Evolutionary conservation across 305 asterid genomes (phyloP), one percentile per base, ranked within the genome.

Genomic region (Fraxinus paxiana): DNA sequence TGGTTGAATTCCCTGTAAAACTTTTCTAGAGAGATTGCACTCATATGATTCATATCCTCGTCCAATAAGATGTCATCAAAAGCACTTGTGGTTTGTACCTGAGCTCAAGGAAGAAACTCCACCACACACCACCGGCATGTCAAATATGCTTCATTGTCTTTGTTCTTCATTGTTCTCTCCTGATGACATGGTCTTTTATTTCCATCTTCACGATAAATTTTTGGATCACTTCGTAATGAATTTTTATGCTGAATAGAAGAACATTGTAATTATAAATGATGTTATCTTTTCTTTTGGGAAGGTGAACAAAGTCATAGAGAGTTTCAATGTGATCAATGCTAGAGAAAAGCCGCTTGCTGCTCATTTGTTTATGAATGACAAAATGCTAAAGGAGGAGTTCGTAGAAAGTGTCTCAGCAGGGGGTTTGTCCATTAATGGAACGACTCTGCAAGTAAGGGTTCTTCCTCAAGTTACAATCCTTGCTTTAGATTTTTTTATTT

Each of bases 341-440:
- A 95, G 84, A 86, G 98, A 90, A 56, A 95, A 92, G 83, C 97
- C 97, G 24, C 97, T 95, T 38, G 98, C 97, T 76, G 95, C 97
- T 12, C 94, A 92, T 84, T 34, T 95, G 37, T 92, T 95, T 87
- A 89, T 98, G 7, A 84, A 88, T 63, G 88, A 91, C 90, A 90
- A 92, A 87, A 93, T 83, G 82, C 92, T 95, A 83, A 89, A 87
- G 85, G 91, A 90, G 85, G 90, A 90, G 38, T 95, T 92, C 69
- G 83, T 90, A 67, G 79, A 82, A 76, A 90, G 79, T 48, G 82
- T 95, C 82, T 91, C 97, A 26, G 90, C 97, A 12, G 97, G 98
- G 71, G 90, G 92, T 80, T 82, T 95, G 87, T 79, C 85, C 69
- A 81, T 92, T 37, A 92, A 95, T 59, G 98, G 93, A 48, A 88